These are phyloP conservation scores for Exidia glandulosa DNA, from an alignment of 768 basidiomycete genomes.

Conservation along the genomic window DNA sequence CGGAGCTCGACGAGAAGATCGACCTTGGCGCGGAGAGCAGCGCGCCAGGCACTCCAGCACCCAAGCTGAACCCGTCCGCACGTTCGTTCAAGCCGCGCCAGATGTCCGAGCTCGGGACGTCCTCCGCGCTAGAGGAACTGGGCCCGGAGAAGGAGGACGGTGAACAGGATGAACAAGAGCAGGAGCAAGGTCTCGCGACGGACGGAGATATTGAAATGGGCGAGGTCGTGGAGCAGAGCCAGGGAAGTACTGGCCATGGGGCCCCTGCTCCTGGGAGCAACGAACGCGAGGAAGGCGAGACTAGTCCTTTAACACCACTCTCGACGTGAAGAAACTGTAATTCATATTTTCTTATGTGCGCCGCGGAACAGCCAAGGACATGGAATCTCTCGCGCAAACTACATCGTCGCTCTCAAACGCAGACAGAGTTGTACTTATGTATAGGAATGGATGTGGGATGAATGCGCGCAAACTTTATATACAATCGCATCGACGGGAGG, in stretches of 20 bases:
- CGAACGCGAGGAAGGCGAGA: slow-evolving; percentile 80
- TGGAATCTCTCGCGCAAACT: slow-evolving; percentile 62
- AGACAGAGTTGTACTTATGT: too few relatives aligned
- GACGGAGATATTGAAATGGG: slow-evolving; percentile 74
- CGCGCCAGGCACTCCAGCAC: not conserved
- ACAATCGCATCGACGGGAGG: too few relatives aligned
- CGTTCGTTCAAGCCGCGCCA: slow-evolving; percentile 20
- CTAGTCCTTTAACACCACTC: slow-evolving; percentile 27
- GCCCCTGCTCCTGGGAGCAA: slow-evolving; percentile 40
- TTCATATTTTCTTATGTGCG: too few relatives aligned
- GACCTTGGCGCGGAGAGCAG: not conserved
- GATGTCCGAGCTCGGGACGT: slow-evolving; percentile 11
- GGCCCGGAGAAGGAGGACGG: not conserved
- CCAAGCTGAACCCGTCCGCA: slow-evolving; percentile 20
- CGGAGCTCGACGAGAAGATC: not conserved
- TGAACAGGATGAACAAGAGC: too few relatives aligned
- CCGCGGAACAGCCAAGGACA: slow-evolving; percentile 33
- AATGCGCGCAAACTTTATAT: too few relatives aligned
- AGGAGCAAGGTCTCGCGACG: slow-evolving; percentile 10
- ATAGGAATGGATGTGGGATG: too few relatives aligned
- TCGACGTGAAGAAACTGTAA: too few relatives aligned
- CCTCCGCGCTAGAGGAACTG: not conserved
- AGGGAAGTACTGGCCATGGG: slow-evolving; percentile 33
- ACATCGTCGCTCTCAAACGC: slow-evolving; percentile 44
- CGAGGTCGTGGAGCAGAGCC: slow-evolving; percentile 65